Percentiles rank a stretch among this genome's conserved stretches.
Conservation (phyloP, 306 rosid genomes). For the Phaseolus lunatus region DNA sequence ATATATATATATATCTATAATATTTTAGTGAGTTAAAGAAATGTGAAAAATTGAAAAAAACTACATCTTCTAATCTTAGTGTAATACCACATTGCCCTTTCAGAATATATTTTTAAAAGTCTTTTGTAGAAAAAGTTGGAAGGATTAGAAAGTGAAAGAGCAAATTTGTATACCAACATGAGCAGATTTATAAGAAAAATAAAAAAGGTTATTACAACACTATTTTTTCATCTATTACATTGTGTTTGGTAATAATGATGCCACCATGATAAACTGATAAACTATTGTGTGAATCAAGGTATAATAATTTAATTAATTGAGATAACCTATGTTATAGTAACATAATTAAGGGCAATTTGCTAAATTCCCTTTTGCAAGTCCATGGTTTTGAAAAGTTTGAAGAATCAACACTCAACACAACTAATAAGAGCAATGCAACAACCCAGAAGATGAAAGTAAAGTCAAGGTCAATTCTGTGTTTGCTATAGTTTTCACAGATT, state of each 20-base stretch:
- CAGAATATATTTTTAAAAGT: too few species aligned
- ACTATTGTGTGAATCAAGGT: not conserved
- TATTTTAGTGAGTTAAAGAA: too few species aligned
- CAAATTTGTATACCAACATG: too few species aligned
- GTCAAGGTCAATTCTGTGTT: conserved; percentile 29
- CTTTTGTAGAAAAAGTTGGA: too few species aligned
- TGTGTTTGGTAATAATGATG: not conserved
- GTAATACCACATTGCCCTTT: too few species aligned
- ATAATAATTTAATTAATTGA: not conserved
- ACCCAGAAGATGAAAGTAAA: conserved; percentile 23
- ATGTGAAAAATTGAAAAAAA: too few species aligned
- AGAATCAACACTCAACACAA: conserved; percentile 6
- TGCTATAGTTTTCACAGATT: not conserved
- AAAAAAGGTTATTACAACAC: too few species aligned
- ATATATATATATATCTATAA: too few species aligned
- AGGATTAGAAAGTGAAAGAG: too few species aligned
- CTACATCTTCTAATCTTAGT: too few species aligned
- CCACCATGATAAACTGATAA: not conserved
- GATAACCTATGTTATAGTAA: not conserved
- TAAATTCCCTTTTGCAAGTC: not conserved
- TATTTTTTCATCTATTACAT: too few species aligned
- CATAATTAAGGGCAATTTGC: not conserved
- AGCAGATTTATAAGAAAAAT: too few species aligned
- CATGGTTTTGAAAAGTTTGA: conserved; percentile 10
- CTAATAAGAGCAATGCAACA: conserved; percentile 13